A percentile compares a stretch with the other conserved stretches of the same genome.
These are phyloP conservation scores for Porogramme epimiltina DNA, from an alignment of 1,284 basidiomycete genomes.

Conservation along the genomic window DNA sequence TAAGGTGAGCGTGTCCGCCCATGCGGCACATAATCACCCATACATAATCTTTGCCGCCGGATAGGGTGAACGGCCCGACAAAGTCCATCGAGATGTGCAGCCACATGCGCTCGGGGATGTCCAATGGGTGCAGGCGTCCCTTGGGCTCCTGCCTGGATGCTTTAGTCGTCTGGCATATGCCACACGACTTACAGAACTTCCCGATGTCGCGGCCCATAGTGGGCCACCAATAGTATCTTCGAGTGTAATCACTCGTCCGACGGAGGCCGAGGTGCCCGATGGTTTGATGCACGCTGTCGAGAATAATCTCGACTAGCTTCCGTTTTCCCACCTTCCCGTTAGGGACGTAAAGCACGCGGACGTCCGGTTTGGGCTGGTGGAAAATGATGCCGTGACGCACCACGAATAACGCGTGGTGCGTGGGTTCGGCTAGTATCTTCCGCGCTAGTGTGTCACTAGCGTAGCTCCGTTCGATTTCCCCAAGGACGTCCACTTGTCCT, in stretches of 20 bases:
- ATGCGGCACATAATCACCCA: slow-evolving; percentile 24
- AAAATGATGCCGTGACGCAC: not conserved
- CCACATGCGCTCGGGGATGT: slow-evolving; percentile 26
- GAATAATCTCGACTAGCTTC: slow-evolving; percentile 19
- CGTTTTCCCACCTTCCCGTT: slow-evolving; percentile 2
- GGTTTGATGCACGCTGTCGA: slow-evolving; percentile 28
- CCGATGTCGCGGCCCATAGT: slow-evolving; percentile 19
- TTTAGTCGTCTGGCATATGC: slow-evolving; percentile 28
- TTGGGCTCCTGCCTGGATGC: slow-evolving; percentile 8
- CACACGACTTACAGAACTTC: slow-evolving; percentile 26
- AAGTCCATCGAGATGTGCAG: slow-evolving; percentile 29
- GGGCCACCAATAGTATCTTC: slow-evolving; percentile 38
- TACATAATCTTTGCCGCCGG: slow-evolving; percentile 19
- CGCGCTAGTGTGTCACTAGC: not conserved
- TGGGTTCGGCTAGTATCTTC: not conserved
- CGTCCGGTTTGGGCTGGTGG: slow-evolving; percentile 7
- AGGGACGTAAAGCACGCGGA: slow-evolving; percentile 24
- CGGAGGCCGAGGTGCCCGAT: slow-evolving; percentile 30
- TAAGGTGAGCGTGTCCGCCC: slow-evolving; percentile 24
- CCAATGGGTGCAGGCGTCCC: slow-evolving; percentile 27
- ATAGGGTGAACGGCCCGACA: slow-evolving; percentile 24
- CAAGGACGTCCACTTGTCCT: not conserved
- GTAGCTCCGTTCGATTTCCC: not conserved
- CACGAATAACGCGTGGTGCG: not conserved
- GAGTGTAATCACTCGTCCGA: slow-evolving; percentile 28